These are phyloP conservation scores for Pythium sukuiense DNA, from an alignment of 352 stramenopile species.

Conservation along the genomic window DNA sequence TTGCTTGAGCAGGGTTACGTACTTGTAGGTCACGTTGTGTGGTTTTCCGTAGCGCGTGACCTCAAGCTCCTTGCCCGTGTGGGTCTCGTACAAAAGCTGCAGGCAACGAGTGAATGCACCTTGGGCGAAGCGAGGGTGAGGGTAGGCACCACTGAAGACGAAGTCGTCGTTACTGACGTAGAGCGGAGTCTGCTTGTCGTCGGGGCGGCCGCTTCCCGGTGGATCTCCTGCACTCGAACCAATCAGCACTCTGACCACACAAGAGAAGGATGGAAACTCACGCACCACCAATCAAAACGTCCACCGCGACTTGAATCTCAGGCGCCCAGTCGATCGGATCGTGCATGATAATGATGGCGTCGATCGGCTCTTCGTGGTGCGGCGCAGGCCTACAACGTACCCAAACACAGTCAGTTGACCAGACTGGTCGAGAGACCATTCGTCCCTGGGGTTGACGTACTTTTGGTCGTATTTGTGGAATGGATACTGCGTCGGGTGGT, in stretches of 20 bases:
- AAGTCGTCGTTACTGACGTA: constrained; percentile 90
- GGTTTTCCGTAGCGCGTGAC: constrained; percentile 86
- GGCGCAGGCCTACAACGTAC: constrained; percentile 37
- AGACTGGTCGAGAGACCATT: constrained; percentile 2
- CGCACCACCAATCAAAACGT: constrained; percentile 79
- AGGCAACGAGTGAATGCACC: constrained; percentile 80
- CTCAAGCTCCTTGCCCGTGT: constrained; percentile 60
- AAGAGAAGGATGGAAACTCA: not conserved
- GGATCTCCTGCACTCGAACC: constrained; percentile 42
- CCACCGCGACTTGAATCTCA: constrained; percentile 87
- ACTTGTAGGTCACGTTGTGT: constrained; percentile 83
- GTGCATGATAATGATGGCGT: constrained; percentile 90
- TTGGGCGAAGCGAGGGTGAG: constrained; percentile 83
- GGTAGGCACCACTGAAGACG: constrained; percentile 82
- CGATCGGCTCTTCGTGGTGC: constrained; percentile 70
- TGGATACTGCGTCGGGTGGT: constrained; percentile 78
- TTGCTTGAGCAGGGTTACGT: constrained; percentile 19
- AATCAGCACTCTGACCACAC: not conserved
- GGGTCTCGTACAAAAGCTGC: constrained; percentile 69
- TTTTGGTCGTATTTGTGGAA: constrained; percentile 72
- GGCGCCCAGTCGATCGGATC: constrained; percentile 88
- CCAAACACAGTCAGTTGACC: not conserved
- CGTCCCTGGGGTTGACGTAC: constrained; percentile 27
- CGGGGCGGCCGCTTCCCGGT: constrained; percentile 49
- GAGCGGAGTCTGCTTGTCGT: constrained; percentile 68